phyloP scores from a whole-genome alignment of 805 yeast genomes.

The Spencermartinsiella europaea region DNA sequence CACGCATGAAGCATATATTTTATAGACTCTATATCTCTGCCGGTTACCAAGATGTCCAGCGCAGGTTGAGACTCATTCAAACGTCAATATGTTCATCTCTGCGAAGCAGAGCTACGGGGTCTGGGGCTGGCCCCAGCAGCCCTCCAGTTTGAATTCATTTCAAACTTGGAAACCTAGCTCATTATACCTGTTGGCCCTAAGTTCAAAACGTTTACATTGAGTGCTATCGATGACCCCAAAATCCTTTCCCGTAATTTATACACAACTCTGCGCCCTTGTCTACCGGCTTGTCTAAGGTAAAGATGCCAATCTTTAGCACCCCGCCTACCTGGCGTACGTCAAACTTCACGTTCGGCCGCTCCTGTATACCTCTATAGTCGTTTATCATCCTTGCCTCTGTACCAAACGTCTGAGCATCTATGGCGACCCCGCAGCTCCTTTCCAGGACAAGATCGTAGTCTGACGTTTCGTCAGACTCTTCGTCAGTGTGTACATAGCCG shows the following conservation, averaged over 20 bases:
- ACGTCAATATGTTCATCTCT: too few species aligned
- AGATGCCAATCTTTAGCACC: slow-evolving; percentile 20
- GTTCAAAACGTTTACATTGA: too few species aligned
- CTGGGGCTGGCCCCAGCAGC: too few species aligned
- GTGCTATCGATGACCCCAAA: slow-evolving; percentile 15
- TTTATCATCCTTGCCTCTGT: slow-evolving; percentile 23
- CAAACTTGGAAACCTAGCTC: too few species aligned
- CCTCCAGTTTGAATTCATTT: too few species aligned
- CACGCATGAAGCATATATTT: too few species aligned
- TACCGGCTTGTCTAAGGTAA: slow-evolving; percentile 16
- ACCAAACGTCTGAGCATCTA: slow-evolving; percentile 19
- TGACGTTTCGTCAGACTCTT: slow-evolving; percentile 17
- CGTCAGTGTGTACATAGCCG: slow-evolving; percentile 19
- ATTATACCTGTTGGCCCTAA: too few species aligned
- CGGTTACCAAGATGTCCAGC: too few species aligned
- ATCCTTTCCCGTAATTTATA: slow-evolving; percentile 24
- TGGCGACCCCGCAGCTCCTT: slow-evolving; percentile 15
- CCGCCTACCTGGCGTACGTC: slow-evolving; percentile 16
- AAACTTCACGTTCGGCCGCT: slow-evolving; percentile 19
- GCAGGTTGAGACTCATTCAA: too few species aligned
- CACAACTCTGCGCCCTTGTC: slow-evolving; percentile 20
- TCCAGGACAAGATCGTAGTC: slow-evolving; percentile 19
- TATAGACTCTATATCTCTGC: too few species aligned
- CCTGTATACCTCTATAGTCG: slow-evolving; percentile 20
- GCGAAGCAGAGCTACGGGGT: too few species aligned